These are phyloP conservation scores for Lentinula aciculospora DNA, from an alignment of 768 basidiomycete species.

Conservation along the genomic window DNA sequence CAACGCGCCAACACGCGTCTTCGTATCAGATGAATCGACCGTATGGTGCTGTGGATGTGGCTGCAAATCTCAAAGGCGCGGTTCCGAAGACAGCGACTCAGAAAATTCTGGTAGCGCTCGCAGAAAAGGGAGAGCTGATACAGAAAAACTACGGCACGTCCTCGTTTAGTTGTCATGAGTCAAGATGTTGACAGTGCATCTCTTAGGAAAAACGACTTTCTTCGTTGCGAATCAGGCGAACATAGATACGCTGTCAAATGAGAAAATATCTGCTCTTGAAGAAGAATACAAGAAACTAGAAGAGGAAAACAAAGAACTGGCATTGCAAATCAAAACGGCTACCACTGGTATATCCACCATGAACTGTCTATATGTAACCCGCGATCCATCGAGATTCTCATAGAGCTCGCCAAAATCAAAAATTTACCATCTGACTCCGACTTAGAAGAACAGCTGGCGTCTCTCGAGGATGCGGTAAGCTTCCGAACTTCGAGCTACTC, in stretches of 20 bases:
- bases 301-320: conserved; percentile 52
- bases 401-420: conserved; percentile 65
- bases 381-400: neutral
- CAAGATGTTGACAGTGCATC: conserved; percentile 7
- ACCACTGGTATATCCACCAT: conserved; percentile 31
- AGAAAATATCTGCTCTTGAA: conserved; percentile 57
- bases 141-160: conserved; percentile 77
- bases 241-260: conserved; percentile 57
- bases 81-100: conserved; percentile 81
- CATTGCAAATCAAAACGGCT: conserved; percentile 45
- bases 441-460: conserved; percentile 49
- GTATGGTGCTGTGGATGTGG: conserved; percentile 82
- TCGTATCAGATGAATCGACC: conserved; percentile 9
- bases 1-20: neutral
- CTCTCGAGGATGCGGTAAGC: conserved; percentile 46
- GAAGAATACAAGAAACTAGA: conserved; percentile 48
- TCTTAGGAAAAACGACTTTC: conserved; percentile 74
- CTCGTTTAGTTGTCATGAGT: neutral
- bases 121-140: conserved; percentile 80
- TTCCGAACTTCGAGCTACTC: neutral
- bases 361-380: neutral
- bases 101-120: conserved; percentile 74
- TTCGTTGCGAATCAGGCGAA: conserved; percentile 82
- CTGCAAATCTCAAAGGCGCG: conserved; percentile 86
- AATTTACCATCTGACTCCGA: conserved; percentile 65